A percentile compares a stretch with the other conserved stretches of the same genome.
Conservation (phyloP, 768 basidiomycete species). For the Tricholoma bakamatsutake region DNA sequence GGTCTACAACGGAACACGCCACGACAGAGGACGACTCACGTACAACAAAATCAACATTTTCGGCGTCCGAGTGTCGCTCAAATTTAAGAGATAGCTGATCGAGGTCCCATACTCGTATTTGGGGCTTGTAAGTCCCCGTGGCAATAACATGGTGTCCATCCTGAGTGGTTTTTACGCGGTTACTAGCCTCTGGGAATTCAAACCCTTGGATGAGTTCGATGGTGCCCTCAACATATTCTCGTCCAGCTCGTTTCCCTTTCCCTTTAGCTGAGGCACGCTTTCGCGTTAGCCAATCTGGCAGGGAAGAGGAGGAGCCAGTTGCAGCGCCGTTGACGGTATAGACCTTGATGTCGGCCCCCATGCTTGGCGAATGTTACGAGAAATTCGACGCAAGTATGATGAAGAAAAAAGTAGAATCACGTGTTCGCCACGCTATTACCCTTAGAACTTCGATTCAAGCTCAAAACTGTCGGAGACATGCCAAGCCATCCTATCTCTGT, state of each 20-base stretch:
- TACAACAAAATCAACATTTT: conserved; percentile 98
- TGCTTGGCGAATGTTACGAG: not conserved
- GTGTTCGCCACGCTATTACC: no score
- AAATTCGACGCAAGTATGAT: not conserved
- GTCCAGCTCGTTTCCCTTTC: conserved; percentile 58
- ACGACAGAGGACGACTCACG: conserved; percentile 43
- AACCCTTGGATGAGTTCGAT: conserved; percentile 94
- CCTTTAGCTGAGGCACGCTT: conserved; percentile 56
- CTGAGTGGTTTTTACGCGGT: conserved; percentile 81
- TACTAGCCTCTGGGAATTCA: conserved; percentile 95
- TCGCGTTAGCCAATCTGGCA: conserved; percentile 90
- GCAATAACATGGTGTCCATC: conserved; percentile 93
- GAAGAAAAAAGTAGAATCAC: not conserved
- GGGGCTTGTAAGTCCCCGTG: conserved; percentile 97
- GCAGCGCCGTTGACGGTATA: conserved; percentile 96
- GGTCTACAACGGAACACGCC: conserved; percentile 3
- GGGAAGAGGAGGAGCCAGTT: conserved; percentile 79
- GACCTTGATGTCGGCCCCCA: conserved; percentile 55
- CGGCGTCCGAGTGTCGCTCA: conserved; percentile 91
- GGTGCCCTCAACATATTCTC: conserved; percentile 76
- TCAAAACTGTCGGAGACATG: not conserved
- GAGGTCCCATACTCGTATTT: conserved; percentile 93
- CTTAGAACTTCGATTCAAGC: no score
- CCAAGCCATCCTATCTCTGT: conserved; percentile 22
- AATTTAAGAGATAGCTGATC: conserved; percentile 91